phyloP scores from a whole-genome alignment of 1,284 basidiomycete species.

The Hypsizygus ulmarius region DNA sequence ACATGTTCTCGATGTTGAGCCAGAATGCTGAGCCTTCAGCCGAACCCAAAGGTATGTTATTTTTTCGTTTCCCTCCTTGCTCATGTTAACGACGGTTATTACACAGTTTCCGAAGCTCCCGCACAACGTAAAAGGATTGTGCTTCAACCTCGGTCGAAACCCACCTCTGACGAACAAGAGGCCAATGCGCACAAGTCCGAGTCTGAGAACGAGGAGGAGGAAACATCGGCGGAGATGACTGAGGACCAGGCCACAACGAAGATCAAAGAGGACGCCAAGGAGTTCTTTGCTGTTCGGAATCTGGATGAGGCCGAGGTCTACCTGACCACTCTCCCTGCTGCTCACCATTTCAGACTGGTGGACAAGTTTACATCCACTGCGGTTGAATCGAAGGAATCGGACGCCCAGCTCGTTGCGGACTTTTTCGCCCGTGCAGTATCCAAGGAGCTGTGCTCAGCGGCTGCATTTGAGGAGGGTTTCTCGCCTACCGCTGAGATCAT shows the following conservation, averaged over 20 bases:
- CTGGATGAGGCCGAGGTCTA: constrained; percentile 86
- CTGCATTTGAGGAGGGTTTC: constrained; percentile 70
- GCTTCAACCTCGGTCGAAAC: constrained; percentile 50
- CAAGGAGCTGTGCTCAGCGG: constrained; percentile 53
- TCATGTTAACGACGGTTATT: constrained; percentile 22
- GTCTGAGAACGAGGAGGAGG: constrained; percentile 52
- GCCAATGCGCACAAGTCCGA: constrained; percentile 38
- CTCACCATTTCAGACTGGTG: constrained; percentile 66
- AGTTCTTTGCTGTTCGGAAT: constrained; percentile 75
- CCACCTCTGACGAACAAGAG: constrained; percentile 29
- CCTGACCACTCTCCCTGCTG: constrained; percentile 67
- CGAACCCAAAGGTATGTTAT: constrained; percentile 45
- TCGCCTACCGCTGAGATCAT: constrained; percentile 67
- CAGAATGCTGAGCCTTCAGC: constrained; percentile 50
- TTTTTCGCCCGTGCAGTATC: constrained; percentile 58
- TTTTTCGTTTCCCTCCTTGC: not conserved
- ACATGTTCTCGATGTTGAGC: constrained; percentile 85
- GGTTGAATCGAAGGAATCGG: constrained; percentile 81
- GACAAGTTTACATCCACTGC: constrained; percentile 71
- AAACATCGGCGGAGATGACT: constrained; percentile 53
- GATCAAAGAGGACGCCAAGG: constrained; percentile 78
- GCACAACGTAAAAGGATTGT: constrained; percentile 74
- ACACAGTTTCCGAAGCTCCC: constrained; percentile 33
- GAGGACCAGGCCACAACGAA: constrained; percentile 74
- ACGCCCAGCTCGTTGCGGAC: constrained; percentile 74